Evolutionary conservation across 345 rosid genomes (phyloP), one percentile per base, ranked within the genome.

Genomic region (Lepidium aucheri): DNA sequence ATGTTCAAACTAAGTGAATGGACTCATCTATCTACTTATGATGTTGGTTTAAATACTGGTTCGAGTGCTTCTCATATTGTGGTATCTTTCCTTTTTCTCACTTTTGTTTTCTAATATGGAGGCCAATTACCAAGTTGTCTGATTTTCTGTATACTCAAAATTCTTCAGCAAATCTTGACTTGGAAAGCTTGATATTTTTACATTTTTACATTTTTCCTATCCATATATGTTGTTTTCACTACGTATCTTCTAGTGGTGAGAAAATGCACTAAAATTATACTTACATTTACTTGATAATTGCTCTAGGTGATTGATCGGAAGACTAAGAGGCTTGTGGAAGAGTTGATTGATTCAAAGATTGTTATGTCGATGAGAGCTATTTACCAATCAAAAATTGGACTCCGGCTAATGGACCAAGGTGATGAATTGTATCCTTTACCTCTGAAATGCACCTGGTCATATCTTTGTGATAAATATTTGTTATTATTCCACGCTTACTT

Each of bases 1-100:
- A 82, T 87, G 77, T 89, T 92, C 73, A 92, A 89, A 78, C 85
- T 92, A 59, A 87, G 96, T 75, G 98, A 92, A 77, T 92, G 98
- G 98, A 85, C 87, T 69, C 88, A 85, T 67, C 79, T 87, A 79
- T 84, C 96, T 51, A 80, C 95, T 18, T 92, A 92, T 65, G 95
- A 87, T 76, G 82, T 87, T 53, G 98, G 98, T 67, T 79, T 89
- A 78, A 84, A 85, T 69, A 83, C 81, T 60, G 98, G 98, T 43
- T 81, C 98, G 59, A 80, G 93, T 79, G 91, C 96, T 80, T 87
- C 98, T 14, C 86, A 92, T 77, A 87, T 92, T 52, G 63, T 92
- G 95, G 98, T 89, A 80, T 64, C 57, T 42, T 66, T 41, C 17
- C 67, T 61, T 73, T 76, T 40, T 39, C 60, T 20, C 56, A 15